Evolutionary conservation across 163 green algal genomes (phyloP).

Genomic region (Scenedesmus sp.): DNA sequence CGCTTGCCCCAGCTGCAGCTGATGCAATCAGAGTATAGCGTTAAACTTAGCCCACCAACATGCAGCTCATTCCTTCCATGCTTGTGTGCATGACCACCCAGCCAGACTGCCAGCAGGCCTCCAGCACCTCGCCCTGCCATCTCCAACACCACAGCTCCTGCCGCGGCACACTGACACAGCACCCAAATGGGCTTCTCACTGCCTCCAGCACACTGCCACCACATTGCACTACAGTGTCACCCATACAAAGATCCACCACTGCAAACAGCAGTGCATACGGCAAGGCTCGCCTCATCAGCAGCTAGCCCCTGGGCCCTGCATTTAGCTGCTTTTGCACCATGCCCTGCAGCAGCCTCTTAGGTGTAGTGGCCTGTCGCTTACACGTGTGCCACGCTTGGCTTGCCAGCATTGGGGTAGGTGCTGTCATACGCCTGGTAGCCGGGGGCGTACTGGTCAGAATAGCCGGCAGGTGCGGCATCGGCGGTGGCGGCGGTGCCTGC

Average conservation of each 20-base stretch:
- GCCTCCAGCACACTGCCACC: background rate
- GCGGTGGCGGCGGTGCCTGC: background rate
- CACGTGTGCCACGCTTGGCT: conserved; percentile 44
- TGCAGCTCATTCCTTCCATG: background rate
- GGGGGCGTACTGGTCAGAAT: conserved; percentile 23
- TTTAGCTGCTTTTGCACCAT: background rate
- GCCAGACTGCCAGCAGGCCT: background rate
- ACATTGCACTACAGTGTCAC: too few relatives aligned
- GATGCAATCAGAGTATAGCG: background rate
- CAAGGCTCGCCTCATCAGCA: too few relatives aligned
- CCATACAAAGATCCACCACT: too few relatives aligned
- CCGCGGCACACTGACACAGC: background rate
- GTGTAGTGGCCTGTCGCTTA: background rate
- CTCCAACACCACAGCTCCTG: too few relatives aligned
- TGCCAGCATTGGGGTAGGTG: background rate
- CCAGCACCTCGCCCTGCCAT: background rate
- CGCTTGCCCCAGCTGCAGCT: background rate
- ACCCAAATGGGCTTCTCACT: background rate
- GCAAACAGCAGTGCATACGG: too few relatives aligned
- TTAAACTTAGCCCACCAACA: background rate
- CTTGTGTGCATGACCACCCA: background rate
- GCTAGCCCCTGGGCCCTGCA: too few relatives aligned
- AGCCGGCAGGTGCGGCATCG: conserved; percentile 8
- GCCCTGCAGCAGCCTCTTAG: background rate
- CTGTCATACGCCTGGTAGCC: conserved; percentile 12